These are phyloP conservation scores for Chrysanthemum makinoi DNA, from an alignment of 129 eudicot species.

Conservation along the genomic window DNA sequence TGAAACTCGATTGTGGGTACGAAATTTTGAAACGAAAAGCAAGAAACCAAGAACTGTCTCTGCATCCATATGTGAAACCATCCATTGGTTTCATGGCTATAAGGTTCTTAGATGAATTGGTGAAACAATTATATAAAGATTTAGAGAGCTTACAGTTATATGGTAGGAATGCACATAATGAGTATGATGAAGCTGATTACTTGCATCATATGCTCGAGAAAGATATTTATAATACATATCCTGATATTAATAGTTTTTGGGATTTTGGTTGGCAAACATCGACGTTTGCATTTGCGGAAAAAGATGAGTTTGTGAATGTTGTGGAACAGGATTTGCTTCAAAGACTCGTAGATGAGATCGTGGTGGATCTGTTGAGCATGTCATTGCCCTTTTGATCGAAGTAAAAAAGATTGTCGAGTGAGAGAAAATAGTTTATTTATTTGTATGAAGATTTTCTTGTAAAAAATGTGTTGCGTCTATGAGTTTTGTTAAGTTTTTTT, in stretches of 20 bases:
- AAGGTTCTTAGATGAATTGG: slow-evolving; percentile 60
- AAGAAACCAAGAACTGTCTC: slow-evolving; percentile 44
- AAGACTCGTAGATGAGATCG: slow-evolving; percentile 65
- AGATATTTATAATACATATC: slow-evolving; percentile 45
- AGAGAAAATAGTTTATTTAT: slow-evolving; percentile 28
- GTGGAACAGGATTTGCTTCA: slow-evolving; percentile 60
- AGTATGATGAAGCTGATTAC: slow-evolving; percentile 47
- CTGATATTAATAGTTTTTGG: slow-evolving; percentile 70
- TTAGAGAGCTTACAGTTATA: slow-evolving; percentile 48
- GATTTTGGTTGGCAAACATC: slow-evolving; percentile 67
- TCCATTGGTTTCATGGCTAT: slow-evolving; percentile 26
- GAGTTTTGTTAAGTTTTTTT: background rate
- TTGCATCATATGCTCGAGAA: slow-evolving; percentile 67
- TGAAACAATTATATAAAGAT: slow-evolving; percentile 64
- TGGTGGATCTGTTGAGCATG: slow-evolving; percentile 36
- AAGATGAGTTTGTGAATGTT: slow-evolving; percentile 55
- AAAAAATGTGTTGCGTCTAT: background rate
- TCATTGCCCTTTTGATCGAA: slow-evolving; percentile 24
- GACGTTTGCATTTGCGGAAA: slow-evolving; percentile 46
- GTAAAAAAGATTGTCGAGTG: background rate
- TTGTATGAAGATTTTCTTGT: slow-evolving; percentile 15
- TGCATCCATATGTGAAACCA: slow-evolving; percentile 39
- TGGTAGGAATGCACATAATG: slow-evolving; percentile 42
- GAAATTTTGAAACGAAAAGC: slow-evolving; percentile 83
- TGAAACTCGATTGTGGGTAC: slow-evolving; percentile 57